Conservation (phyloP, 139 green algal genomes). For the Ettlia oleoabundans region DNA sequence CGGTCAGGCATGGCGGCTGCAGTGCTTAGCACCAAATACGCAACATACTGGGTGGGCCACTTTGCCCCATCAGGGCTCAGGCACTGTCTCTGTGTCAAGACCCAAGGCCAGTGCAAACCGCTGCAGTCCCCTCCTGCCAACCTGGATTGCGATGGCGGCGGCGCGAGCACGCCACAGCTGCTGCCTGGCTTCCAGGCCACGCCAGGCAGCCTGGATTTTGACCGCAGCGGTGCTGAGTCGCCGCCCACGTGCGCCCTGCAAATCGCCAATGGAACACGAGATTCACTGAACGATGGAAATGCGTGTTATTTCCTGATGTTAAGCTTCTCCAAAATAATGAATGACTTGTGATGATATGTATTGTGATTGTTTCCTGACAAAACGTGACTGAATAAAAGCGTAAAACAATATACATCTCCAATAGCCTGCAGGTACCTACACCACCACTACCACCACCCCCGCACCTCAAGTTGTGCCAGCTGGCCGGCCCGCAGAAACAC, state of each 20-base stretch:
- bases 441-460: neutral
- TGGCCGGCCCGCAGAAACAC: slow-evolving; percentile 79
- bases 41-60: too few relatives aligned
- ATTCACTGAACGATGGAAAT: too few relatives aligned
- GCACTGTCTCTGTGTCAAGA: too few relatives aligned
- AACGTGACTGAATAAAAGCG: too few relatives aligned
- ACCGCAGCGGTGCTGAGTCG: slow-evolving; percentile 46
- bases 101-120: too few relatives aligned
- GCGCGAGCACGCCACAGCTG: slow-evolving; percentile 15
- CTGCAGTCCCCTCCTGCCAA: neutral
- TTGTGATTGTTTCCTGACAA: too few relatives aligned
- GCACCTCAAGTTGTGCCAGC: slow-evolving; percentile 63
- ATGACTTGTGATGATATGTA: too few relatives aligned
- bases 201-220: slow-evolving; percentile 54
- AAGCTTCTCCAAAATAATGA: too few relatives aligned
- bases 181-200: slow-evolving; percentile 29
- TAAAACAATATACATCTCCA: neutral
- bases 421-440: neutral
- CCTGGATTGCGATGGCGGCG: slow-evolving; percentile 57
- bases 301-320: too few relatives aligned
- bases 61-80: too few relatives aligned
- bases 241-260: slow-evolving; percentile 49
- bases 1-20: too few relatives aligned
- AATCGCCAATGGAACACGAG: slow-evolving; percentile 21
- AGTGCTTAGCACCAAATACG: too few relatives aligned